phyloP scores from a whole-genome alignment of 306 rosid species.

The Fragaria iinumae region DNA sequence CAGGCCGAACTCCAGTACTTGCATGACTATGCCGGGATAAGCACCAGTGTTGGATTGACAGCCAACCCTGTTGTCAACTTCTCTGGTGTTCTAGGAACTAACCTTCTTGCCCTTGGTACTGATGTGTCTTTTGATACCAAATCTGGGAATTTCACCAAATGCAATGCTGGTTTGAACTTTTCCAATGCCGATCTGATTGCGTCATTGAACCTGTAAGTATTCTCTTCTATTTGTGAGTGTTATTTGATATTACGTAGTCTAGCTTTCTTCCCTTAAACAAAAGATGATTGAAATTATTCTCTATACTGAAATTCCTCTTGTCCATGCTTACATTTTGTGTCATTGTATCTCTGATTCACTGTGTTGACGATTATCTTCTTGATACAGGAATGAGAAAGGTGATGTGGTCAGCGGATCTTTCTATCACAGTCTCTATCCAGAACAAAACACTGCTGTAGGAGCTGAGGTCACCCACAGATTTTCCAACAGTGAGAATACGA shows the following conservation, averaged over 20 bases:
- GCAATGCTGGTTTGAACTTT: slow-evolving; percentile 66
- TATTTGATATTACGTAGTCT: not conserved
- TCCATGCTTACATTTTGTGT: not conserved
- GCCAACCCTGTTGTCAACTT: slow-evolving; percentile 80
- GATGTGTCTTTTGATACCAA: slow-evolving; percentile 77
- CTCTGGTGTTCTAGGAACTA: slow-evolving; percentile 74
- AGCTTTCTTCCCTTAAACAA: not conserved
- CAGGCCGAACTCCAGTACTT: slow-evolving; percentile 83
- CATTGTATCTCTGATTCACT: not conserved
- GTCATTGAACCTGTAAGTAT: slow-evolving; percentile 68
- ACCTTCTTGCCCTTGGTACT: slow-evolving; percentile 59
- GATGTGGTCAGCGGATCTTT: slow-evolving; percentile 73
- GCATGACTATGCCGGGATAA: slow-evolving; percentile 79
- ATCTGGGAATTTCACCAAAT: slow-evolving; percentile 60
- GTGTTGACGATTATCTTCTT: not conserved
- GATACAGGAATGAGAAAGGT: slow-evolving; percentile 74
- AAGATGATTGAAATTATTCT: not conserved
- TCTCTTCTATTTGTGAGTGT: not conserved
- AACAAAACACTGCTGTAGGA: slow-evolving; percentile 72
- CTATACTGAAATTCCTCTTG: not conserved
- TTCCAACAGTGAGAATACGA: slow-evolving; percentile 65
- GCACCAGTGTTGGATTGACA: slow-evolving; percentile 76
- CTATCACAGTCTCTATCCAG: slow-evolving; percentile 64
- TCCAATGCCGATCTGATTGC: slow-evolving; percentile 63
- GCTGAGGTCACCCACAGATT: slow-evolving; percentile 74